Percentiles rank a stretch among this genome's conserved stretches.
Conservation (phyloP, 441 rosid genomes). For the Metrosideros polymorpha region DNA sequence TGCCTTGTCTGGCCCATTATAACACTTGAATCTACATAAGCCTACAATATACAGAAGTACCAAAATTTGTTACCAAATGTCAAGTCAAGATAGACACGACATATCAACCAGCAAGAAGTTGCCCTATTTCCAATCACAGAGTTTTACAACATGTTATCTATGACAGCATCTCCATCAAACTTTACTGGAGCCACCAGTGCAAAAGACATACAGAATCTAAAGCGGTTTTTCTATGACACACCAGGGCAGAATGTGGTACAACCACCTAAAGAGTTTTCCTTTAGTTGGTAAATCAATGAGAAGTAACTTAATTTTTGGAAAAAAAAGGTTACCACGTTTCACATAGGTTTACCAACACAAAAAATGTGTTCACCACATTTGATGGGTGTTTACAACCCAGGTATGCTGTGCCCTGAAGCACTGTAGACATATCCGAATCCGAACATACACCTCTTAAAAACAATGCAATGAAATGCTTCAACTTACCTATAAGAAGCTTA, state of each 20-base stretch:
- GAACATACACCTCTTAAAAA: background rate
- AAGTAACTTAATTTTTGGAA: background rate
- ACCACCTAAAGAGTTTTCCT: background rate
- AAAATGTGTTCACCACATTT: background rate
- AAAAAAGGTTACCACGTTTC: background rate
- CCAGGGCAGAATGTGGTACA: background rate
- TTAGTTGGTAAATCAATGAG: background rate
- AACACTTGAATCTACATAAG: conserved; percentile 95
- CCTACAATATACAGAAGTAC: conserved; percentile 29
- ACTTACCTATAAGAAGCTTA: background rate
- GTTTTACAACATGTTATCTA: background rate
- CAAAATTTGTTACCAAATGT: background rate
- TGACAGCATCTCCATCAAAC: background rate
- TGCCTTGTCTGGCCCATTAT: conserved; percentile 91
- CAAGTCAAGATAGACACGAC: background rate
- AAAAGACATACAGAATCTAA: background rate
- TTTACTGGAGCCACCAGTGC: background rate
- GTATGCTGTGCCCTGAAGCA: background rate
- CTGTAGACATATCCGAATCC: background rate
- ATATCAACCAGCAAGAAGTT: background rate
- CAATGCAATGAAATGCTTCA: background rate
- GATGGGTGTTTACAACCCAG: background rate
- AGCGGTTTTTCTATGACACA: background rate
- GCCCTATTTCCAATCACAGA: background rate
- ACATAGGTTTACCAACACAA: background rate